Base-by-base conservation (phyloP, 257 asterid species). In the Scutellaria baicalensis region DNA sequence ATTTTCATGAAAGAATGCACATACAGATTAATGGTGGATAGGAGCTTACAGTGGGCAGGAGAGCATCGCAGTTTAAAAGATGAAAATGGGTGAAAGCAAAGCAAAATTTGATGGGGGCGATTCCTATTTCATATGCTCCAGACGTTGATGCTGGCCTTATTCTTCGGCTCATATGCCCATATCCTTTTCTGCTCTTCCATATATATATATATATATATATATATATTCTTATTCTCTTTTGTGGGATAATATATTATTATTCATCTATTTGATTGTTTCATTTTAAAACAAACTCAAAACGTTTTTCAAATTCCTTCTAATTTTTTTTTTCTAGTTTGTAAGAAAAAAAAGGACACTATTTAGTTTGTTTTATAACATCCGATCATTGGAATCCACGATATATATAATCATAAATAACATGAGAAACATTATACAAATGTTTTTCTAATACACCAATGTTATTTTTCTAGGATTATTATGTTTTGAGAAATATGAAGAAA, bases 11-110 rank as follows among this genome's bases (percentile, higher is more conserved):
- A 16, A 3, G 2, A 50, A 47, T 8, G 35, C 18, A 16, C 0
- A 39, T 9, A 12, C 35, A 7, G 58, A 6, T 61, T 44, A 43
- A 35, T 20, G 14, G 50, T 16, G 31, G 35, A 16, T 11, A 18
- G n/a, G 62, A 69, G 80, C 88, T 80, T 81, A 88, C 91, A 76
- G 44, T 52, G 81, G 78, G 68, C 73, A 74, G 57, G 78, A 78
- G 75, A 87, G 78, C 86, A 83, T 76, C 69, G 83, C 84, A 60
- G 74, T 63, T 43, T 64, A 9, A 64, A 57, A 47, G 52, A 42
- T 35, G 50, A 47, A 36, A 9, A 8, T 27, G 10, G 1, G 62
- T 62, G 71, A 57, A 47, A 23, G 62, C 31, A 20, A 21, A 21
- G 23, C 70, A 62, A 52, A 27, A 38, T 17, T 12, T 61, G 38